Percentiles rank a stretch among this genome's conserved stretches.
Conservation (phyloP, 1,284 basidiomycete species). For the Athelia sp. region DNA sequence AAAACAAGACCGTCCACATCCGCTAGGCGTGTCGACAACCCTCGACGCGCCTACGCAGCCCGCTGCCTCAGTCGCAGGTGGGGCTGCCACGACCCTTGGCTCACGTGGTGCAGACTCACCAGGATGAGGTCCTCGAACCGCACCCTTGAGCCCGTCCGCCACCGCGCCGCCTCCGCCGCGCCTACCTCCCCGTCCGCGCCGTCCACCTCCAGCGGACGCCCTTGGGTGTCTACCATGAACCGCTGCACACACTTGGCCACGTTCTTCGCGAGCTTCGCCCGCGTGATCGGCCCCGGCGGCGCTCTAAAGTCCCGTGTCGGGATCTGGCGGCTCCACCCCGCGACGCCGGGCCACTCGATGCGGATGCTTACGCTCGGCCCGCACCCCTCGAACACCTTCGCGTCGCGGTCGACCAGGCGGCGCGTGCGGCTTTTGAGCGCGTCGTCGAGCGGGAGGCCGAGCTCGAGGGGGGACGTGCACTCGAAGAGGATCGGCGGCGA, state of each 20-base stretch:
- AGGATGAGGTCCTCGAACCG: conserved; percentile 60
- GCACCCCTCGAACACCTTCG: conserved; percentile 58
- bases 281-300: conserved; percentile 67
- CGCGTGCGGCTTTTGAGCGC: conserved; percentile 39
- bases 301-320: conserved; percentile 73
- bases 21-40: too few species aligned
- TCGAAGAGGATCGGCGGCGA: conserved; percentile 60
- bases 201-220: neutral
- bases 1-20: neutral
- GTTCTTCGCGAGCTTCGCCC: conserved; percentile 61
- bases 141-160: conserved; percentile 59
- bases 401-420: conserved; percentile 44
- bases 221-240: conserved; percentile 33
- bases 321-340: conserved; percentile 72
- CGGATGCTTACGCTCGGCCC: conserved; percentile 76
- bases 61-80: conserved; percentile 50
- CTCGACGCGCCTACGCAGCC: too few species aligned
- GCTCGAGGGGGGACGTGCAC: conserved; percentile 42
- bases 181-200: conserved; percentile 21
- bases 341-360: conserved; percentile 75
- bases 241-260: conserved; percentile 59
- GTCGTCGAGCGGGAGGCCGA: conserved; percentile 54
- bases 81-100: conserved; percentile 75
- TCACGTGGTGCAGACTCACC: conserved; percentile 74
- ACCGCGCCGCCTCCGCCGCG: conserved; percentile 43